These are phyloP conservation scores for Bryopsis sp. DNA, from an alignment of 139 green algal species.

Conservation along the genomic window DNA sequence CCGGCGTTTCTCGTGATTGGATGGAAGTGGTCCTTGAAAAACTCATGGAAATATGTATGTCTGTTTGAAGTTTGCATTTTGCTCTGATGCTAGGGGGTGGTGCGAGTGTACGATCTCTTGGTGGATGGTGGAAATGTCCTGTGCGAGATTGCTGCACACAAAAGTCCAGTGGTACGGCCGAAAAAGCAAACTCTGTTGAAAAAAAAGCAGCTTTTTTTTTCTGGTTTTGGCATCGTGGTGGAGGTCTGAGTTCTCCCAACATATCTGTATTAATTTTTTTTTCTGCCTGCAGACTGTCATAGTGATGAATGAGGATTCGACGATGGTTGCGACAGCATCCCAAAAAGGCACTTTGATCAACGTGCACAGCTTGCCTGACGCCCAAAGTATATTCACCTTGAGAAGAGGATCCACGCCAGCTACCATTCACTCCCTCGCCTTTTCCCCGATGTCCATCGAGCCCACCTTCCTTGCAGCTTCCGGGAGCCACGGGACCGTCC, in stretches of 20 bases:
- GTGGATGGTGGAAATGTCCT: conserved; percentile 43
- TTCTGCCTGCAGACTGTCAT: conserved; percentile 24
- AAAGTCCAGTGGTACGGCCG: conserved; percentile 44
- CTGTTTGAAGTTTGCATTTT: too few species aligned
- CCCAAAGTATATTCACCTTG: conserved; percentile 33
- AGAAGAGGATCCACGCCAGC: conserved; percentile 42
- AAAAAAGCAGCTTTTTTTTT: not conserved
- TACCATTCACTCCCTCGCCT: conserved; percentile 55
- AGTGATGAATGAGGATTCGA: conserved; percentile 35
- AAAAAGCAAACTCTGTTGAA: too few species aligned
- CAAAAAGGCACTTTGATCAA: conserved; percentile 71
- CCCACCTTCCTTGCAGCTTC: conserved; percentile 50
- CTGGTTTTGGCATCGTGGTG: not conserved
- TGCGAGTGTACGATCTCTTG: conserved; percentile 54
- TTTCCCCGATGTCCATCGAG: conserved; percentile 33
- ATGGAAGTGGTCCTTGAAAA: too few species aligned
- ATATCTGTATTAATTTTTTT: not conserved
- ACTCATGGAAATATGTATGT: too few species aligned
- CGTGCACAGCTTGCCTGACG: conserved; percentile 46
- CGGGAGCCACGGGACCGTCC: conserved; percentile 58
- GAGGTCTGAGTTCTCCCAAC: not conserved
- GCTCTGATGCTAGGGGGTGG: conserved; percentile 23
- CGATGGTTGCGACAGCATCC: conserved; percentile 64
- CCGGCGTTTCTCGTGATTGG: too few species aligned
- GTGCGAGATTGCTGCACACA: conserved; percentile 64